A percentile compares a stretch with the other conserved stretches of the same genome.
These are phyloP conservation scores for Irpex lacteus DNA, from an alignment of 1,284 basidiomycete genomes.

Conservation along the genomic window DNA sequence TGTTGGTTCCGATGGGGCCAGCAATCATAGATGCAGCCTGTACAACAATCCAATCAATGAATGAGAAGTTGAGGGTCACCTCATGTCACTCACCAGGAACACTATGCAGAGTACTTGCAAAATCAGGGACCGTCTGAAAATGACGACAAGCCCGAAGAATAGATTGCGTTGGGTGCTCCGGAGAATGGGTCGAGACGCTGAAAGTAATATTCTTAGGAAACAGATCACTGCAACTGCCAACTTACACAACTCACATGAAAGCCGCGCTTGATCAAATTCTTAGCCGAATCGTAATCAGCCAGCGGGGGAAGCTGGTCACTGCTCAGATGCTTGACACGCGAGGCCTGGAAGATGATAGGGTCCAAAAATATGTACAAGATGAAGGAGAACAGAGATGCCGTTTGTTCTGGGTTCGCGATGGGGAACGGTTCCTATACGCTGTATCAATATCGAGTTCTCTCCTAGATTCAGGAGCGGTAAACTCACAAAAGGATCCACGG, in stretches of 20 bases:
- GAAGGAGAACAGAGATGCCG: constrained; percentile 55
- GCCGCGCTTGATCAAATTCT: constrained; percentile 35
- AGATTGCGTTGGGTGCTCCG: constrained; percentile 13
- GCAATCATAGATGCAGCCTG: background rate
- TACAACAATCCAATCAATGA: background rate
- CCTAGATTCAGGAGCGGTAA: constrained; percentile 2
- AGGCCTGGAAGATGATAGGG: constrained; percentile 26
- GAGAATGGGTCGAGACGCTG: constrained; percentile 32
- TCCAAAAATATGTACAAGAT: constrained; percentile 55
- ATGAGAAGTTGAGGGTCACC: background rate
- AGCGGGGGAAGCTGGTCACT: constrained; percentile 36
- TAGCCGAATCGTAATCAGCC: constrained; percentile 43
- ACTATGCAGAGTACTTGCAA: constrained; percentile 17
- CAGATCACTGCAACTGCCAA: background rate
- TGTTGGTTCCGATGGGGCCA: constrained; percentile 36
- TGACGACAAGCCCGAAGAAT: constrained; percentile 6
- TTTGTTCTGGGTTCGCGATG: constrained; percentile 63
- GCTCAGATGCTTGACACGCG: constrained; percentile 22
- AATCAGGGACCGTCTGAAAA: constrained; percentile 15
- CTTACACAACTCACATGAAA: constrained; percentile 24
- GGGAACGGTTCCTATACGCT: constrained; percentile 37
- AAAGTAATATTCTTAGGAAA: no score
- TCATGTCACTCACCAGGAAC: constrained; percentile 8
- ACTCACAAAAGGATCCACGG: constrained; percentile 41
- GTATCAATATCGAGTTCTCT: background rate